Evolutionary conservation across 768 basidiomycete genomes (phyloP).

Genomic region (Hydnum rufescens): DNA sequence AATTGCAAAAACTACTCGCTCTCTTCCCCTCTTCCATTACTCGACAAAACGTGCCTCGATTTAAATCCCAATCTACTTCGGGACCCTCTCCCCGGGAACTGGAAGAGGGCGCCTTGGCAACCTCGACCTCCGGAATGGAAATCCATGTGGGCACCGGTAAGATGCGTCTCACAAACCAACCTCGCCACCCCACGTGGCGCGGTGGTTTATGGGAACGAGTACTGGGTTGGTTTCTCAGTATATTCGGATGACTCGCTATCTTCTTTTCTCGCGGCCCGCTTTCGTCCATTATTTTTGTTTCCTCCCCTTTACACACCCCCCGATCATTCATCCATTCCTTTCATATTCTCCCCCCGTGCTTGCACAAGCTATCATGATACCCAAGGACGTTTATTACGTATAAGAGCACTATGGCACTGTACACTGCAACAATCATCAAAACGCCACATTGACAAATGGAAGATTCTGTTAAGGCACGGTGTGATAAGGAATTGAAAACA

Average conservation of each 20-base stretch:
- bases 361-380: no score
- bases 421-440: no score
- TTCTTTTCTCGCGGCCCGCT: no score
- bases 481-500: no score
- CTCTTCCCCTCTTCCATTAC: conserved; percentile 66
- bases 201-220: conserved; percentile 10
- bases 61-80: conserved; percentile 29
- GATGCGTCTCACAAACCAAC: conserved; percentile 7
- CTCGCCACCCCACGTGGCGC: conserved; percentile 7
- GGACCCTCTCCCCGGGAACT: neutral
- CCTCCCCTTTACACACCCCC: no score
- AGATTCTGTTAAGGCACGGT: no score
- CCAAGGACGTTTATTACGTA: no score
- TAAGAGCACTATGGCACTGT: no score
- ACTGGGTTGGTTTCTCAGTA: conserved; percentile 5
- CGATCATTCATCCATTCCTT: no score
- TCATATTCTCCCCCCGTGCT: no score
- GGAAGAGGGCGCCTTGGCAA: conserved; percentile 4
- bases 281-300: no score
- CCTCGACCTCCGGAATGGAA: neutral
- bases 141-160: conserved; percentile 6
- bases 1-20: conserved; percentile 40
- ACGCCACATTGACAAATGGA: no score
- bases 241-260: conserved; percentile 4
- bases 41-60: conserved; percentile 49